phyloP scores from a whole-genome alignment of 106 monocot species.

The Acanthochlamys bracteata region DNA sequence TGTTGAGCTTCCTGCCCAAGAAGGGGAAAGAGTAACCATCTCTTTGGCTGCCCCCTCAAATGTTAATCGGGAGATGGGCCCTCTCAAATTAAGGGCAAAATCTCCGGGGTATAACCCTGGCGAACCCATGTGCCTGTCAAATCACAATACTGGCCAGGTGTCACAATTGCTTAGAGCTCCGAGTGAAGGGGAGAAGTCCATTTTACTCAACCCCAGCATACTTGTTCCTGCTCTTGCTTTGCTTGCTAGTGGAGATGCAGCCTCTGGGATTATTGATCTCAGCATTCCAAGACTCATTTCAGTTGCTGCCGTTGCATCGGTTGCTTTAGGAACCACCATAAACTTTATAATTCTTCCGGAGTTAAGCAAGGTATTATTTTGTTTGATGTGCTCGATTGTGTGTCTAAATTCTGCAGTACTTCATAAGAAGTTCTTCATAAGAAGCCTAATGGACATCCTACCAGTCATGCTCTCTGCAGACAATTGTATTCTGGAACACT shows the following conservation, averaged over 20 bases:
- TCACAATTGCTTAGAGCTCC: slow-evolving; percentile 71
- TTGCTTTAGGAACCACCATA: slow-evolving; percentile 51
- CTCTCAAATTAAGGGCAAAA: slow-evolving; percentile 51
- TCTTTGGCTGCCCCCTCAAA: slow-evolving; percentile 60
- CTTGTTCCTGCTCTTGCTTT: slow-evolving; percentile 67
- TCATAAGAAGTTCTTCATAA: too few species aligned
- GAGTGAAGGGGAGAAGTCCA: slow-evolving; percentile 27
- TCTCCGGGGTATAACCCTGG: slow-evolving; percentile 50
- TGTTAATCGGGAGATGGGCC: slow-evolving; percentile 56
- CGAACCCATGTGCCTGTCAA: slow-evolving; percentile 81
- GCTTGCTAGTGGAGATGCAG: slow-evolving; percentile 76
- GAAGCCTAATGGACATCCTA: too few species aligned
- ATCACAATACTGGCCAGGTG: slow-evolving; percentile 67
- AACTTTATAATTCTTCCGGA: slow-evolving; percentile 63
- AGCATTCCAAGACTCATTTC: slow-evolving; percentile 59
- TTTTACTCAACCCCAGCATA: slow-evolving; percentile 47
- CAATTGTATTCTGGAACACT: too few species aligned
- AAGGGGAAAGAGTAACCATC: slow-evolving; percentile 91
- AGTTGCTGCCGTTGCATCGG: slow-evolving; percentile 49
- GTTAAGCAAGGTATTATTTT: slow-evolving; percentile 52
- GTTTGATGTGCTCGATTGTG: too few species aligned
- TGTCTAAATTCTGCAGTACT: too few species aligned
- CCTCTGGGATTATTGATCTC: slow-evolving; percentile 65
- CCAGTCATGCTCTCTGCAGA: too few species aligned
- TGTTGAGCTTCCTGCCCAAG: slow-evolving; percentile 88